Conservation (phyloP, 495 filamentous ascomycete species). For the Lepraria neglecta region DNA sequence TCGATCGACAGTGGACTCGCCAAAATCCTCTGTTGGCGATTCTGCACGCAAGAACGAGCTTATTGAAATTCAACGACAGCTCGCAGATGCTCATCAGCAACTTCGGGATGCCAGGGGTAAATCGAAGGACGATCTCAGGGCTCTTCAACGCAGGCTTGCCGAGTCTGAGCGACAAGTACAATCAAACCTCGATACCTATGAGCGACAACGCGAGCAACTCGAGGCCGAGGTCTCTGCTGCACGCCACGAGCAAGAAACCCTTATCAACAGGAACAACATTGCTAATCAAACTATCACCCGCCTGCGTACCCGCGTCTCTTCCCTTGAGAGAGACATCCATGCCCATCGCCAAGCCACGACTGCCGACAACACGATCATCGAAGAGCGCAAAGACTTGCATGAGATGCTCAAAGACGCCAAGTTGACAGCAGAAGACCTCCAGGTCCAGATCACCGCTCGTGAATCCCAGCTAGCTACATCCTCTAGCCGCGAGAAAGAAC, state of each 20-base stretch:
- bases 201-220: constrained; percentile 32
- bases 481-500: constrained; percentile 42
- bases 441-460: constrained; percentile 49
- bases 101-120: constrained; percentile 52
- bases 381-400: constrained; percentile 61
- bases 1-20: constrained; percentile 42
- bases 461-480: constrained; percentile 42
- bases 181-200: constrained; percentile 23
- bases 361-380: constrained; percentile 40
- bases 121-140: constrained; percentile 33
- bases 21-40: constrained; percentile 37
- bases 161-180: constrained; percentile 27
- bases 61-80: constrained; percentile 54
- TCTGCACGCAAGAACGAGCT: constrained; percentile 59
- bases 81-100: constrained; percentile 55
- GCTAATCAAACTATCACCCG: constrained; percentile 29
- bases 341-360: constrained; percentile 26
- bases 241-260: constrained; percentile 30
- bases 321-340: constrained; percentile 34
- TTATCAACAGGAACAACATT: constrained; percentile 28
- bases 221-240: constrained; percentile 31
- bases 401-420: constrained; percentile 61
- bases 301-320: constrained; percentile 32
- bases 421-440: constrained; percentile 57
- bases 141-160: constrained; percentile 35